These are phyloP conservation scores for Curvularia sp. DNA, from an alignment of 2,329 filamentous ascomycete species.

Conservation along the genomic window DNA sequence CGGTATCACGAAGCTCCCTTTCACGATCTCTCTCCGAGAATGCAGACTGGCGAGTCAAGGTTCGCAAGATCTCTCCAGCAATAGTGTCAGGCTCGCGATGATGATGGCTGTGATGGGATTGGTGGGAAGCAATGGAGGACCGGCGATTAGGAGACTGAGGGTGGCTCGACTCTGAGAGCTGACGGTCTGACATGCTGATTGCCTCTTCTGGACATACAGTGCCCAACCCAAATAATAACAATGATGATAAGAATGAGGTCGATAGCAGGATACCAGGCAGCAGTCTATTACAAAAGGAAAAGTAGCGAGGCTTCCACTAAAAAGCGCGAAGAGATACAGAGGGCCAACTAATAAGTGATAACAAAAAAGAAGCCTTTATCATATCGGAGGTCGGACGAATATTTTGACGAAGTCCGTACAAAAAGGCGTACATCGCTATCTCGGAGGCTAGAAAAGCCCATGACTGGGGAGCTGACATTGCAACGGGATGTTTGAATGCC, in stretches of 20 bases:
- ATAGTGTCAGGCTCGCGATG: conserved; percentile 1
- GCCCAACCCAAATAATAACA: neutral
- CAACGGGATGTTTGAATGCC: neutral
- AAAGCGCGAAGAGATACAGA: neutral
- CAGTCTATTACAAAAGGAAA: neutral
- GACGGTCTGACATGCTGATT: neutral
- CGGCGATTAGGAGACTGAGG: neutral
- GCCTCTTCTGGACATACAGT: neutral
- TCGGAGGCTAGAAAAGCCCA: neutral
- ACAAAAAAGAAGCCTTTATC: neutral
- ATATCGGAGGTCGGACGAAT: neutral
- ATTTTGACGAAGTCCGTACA: neutral
- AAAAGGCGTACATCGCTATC: neutral
- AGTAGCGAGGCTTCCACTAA: neutral
- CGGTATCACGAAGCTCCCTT: conserved; percentile 1
- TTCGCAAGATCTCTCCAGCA: conserved; percentile 2
- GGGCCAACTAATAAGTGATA: neutral
- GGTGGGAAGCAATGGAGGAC: neutral
- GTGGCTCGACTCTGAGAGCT: neutral
- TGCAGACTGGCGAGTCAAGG: conserved; percentile 1
- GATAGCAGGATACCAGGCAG: neutral
- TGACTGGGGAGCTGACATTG: neutral
- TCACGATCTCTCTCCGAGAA: neutral
- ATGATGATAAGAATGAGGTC: neutral
- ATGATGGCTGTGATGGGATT: neutral